Evolutionary conservation across 2,329 filamentous ascomycete genomes (phyloP).

Genomic region (Diaporthe aspalathi): DNA sequence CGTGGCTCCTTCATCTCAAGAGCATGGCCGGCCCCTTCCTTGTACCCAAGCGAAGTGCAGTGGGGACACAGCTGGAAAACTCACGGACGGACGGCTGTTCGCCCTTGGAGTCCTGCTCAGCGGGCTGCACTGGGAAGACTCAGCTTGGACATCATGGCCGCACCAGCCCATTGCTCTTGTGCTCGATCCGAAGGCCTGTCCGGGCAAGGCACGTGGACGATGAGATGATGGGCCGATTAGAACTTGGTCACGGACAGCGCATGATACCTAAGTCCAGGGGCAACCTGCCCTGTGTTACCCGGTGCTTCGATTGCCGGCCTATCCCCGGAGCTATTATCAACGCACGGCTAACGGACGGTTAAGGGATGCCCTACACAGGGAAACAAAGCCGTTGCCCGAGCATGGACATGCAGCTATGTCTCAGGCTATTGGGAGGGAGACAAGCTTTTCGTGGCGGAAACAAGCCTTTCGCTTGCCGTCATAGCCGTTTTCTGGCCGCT

Average conservation of each 20-base stretch:
- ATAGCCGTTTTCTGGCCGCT: slow-evolving; percentile 20
- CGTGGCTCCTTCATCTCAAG: not conserved
- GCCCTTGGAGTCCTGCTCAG: no score
- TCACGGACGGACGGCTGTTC: not conserved
- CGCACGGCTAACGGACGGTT: no score
- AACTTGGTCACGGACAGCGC: not conserved
- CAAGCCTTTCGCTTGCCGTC: slow-evolving; percentile 29
- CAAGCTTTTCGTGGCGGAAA: slow-evolving; percentile 26
- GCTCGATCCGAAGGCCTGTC: not conserved
- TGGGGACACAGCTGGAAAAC: not conserved
- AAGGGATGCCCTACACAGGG: no score
- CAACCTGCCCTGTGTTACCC: not conserved
- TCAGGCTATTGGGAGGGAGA: not conserved
- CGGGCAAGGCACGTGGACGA: not conserved
- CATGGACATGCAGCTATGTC: not conserved
- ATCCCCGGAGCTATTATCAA: not conserved
- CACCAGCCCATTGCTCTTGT: not conserved
- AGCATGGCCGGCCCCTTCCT: not conserved
- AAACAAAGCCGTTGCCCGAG: not conserved
- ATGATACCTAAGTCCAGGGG: slow-evolving; percentile 7
- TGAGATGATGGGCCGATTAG: not conserved
- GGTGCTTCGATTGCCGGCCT: not conserved
- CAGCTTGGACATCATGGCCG: not conserved
- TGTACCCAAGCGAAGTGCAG: not conserved
- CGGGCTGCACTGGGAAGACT: not conserved